A percentile compares a stretch with the other conserved stretches of the same genome.
These are phyloP conservation scores for Cordyceps pruinosa DNA, from an alignment of 2,329 filamentous ascomycete genomes.

Conservation along the genomic window DNA sequence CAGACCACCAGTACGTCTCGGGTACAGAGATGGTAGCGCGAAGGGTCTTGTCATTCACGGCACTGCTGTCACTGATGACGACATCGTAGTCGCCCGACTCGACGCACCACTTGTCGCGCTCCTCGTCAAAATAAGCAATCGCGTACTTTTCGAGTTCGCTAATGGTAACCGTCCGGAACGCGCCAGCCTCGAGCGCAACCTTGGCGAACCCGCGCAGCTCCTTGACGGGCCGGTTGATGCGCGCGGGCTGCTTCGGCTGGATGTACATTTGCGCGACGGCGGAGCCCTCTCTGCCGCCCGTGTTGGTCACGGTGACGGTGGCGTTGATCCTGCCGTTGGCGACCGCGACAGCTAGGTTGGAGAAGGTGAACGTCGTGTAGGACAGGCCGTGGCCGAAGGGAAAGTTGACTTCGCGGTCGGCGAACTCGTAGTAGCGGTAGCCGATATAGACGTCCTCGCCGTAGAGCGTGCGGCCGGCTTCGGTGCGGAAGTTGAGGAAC, in stretches of 20 bases:
- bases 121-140: conserved; percentile 65
- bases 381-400: conserved; percentile 75
- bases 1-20: conserved; percentile 62
- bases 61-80: conserved; percentile 52
- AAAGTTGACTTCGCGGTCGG: conserved; percentile 59
- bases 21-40: conserved; percentile 48
- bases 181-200: conserved; percentile 52
- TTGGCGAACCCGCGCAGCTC: conserved; percentile 63
- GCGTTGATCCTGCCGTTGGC: conserved; percentile 41
- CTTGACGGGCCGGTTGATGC: conserved; percentile 50
- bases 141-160: conserved; percentile 56
- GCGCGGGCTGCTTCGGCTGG: conserved; percentile 42
- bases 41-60: conserved; percentile 40
- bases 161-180: conserved; percentile 51
- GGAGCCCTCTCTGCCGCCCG: conserved; percentile 44
- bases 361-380: conserved; percentile 62
- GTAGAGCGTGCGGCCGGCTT: conserved; percentile 66
- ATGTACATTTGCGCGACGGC: conserved; percentile 55
- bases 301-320: conserved; percentile 52
- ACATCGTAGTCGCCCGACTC: conserved; percentile 61
- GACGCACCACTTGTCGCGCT: conserved; percentile 55
- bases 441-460: conserved; percentile 77
- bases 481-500: conserved; percentile 66
- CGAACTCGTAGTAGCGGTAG: conserved; percentile 72
- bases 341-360: conserved; percentile 41